Conservation (phyloP, 805 yeast species). For the Monosporozyma unispora region DNA sequence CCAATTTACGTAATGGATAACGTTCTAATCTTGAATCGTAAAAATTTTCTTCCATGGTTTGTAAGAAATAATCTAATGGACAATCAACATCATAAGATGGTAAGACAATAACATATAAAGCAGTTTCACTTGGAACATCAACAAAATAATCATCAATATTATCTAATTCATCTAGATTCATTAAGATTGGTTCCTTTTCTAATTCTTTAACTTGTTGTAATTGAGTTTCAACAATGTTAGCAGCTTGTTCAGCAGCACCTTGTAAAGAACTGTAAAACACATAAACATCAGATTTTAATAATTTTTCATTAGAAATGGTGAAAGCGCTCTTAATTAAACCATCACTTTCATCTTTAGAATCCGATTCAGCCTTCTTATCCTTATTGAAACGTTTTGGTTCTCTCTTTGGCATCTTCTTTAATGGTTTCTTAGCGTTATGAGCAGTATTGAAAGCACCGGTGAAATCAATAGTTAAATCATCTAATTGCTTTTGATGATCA, state of each 20-base stretch:
- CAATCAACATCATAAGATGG: slow-evolving; percentile 93
- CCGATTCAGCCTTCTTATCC: neutral
- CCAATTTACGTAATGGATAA: slow-evolving; percentile 56
- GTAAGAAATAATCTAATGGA: slow-evolving; percentile 81
- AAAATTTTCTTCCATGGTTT: slow-evolving; percentile 67
- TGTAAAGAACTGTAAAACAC: slow-evolving; percentile 81
- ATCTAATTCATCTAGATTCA: slow-evolving; percentile 71
- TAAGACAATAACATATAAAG: slow-evolving; percentile 61
- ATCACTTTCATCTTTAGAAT: slow-evolving; percentile 5
- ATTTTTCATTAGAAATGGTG: slow-evolving; percentile 34
- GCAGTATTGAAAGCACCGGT: slow-evolving; percentile 29
- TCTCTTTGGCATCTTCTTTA: neutral
- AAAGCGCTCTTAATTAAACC: slow-evolving; percentile 26
- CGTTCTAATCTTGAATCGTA: slow-evolving; percentile 83
- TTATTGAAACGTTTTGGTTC: slow-evolving; percentile 10
- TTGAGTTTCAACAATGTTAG: slow-evolving; percentile 39
- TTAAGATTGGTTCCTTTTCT: slow-evolving; percentile 39
- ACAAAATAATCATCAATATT: slow-evolving; percentile 80
- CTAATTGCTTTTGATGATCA: slow-evolving; percentile 7
- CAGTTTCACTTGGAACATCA: slow-evolving; percentile 45
- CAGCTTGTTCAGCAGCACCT: slow-evolving; percentile 70
- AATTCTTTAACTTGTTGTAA: slow-evolving; percentile 27
- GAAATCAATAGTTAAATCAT: slow-evolving; percentile 32
- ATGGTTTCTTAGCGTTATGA: slow-evolving; percentile 7
- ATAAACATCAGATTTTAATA: slow-evolving; percentile 47